Base-by-base conservation (phyloP, 306 rosid species). In the Sophora flavescens region DNA sequence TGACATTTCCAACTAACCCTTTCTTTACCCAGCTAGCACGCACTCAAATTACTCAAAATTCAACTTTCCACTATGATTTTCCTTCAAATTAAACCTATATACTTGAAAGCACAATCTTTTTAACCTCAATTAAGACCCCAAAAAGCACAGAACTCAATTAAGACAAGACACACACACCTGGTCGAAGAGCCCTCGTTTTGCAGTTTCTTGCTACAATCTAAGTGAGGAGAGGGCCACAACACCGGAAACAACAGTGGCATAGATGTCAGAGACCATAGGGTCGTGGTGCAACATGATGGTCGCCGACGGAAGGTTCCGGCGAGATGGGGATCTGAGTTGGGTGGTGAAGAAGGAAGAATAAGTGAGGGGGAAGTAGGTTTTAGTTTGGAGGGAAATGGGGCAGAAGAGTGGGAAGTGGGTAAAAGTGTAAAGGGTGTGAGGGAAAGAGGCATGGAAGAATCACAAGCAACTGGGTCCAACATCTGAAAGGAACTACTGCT, bases 161-260 rank as follows among this genome's bases (percentile, higher is more conserved):
- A 11, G 52, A 47, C 16, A 2, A 44, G 0, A 41, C 3, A 41
- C 41, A 22, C 71, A 44, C 8, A 95, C 98, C 97, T 90, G 93
- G 68, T 95, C 97, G 50, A 91, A 83, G 70, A 93, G 10, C 8
- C 86, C 85, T 1, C 87, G 78, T 32, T 80, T 90, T 36, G 97
- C 97, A 54, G 91, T 95, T 66, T 92, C 91, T 22, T 67, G 67
- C 92, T 90, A 95, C 3, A 95, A 33, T 42, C 81, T 84, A 35
- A 95, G 96, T 28, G 61, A 26, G 15, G 87, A 86, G 7, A 82
- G 6, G 1, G 97, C 99, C n/a, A 90, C 71, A 22, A 18, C 81
- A 8, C 77, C 82, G 11, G 93, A 76, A 6, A 92, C 26, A 64
- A 78, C 87, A 32, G 89, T 35, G 77, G 99, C 97, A 17, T 71